Percentiles rank a stretch among this genome's conserved stretches.
phyloP scores from a whole-genome alignment of 768 basidiomycete species.

The Boletus speciosus region DNA sequence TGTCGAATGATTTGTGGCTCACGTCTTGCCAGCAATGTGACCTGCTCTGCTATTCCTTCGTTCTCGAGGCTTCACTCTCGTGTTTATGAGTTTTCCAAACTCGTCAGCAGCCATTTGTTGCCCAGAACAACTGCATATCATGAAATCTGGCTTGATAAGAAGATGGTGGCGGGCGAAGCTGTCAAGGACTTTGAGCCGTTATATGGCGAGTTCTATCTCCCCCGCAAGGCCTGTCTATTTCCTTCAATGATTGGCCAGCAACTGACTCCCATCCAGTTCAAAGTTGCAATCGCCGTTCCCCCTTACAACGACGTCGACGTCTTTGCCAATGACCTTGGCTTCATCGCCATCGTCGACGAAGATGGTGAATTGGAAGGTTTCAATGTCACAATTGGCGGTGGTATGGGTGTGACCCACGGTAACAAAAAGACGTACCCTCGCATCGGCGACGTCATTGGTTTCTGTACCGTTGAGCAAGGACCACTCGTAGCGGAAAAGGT shows the following conservation, averaged over 20 bases:
- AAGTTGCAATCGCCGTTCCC: constrained; percentile 93
- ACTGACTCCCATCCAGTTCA: constrained; percentile 60
- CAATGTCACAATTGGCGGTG: constrained; percentile 92
- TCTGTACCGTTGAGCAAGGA: constrained; percentile 87
- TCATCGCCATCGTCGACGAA: constrained; percentile 85
- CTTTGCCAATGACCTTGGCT: constrained; percentile 93
- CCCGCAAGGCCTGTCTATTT: constrained; percentile 68
- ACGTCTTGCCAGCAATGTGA: constrained; percentile 63
- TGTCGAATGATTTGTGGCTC: neutral
- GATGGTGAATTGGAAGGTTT: constrained; percentile 82
- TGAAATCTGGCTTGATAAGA: constrained; percentile 99
- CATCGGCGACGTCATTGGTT: constrained; percentile 82
- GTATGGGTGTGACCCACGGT: constrained; percentile 99
- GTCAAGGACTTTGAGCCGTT: constrained; percentile 93
- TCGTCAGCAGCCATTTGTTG: constrained; percentile 79
- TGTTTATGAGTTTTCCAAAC: constrained; percentile 81
- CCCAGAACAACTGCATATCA: constrained; percentile 94
- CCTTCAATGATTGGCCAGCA: neutral
- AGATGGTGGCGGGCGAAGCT: constrained; percentile 90
- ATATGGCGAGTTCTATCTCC: constrained; percentile 97
- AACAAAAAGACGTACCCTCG: constrained; percentile 99
- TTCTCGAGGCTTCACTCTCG: constrained; percentile 81
- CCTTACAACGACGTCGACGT: constrained; percentile 96
- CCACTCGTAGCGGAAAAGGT: constrained; percentile 86
- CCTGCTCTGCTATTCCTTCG: constrained; percentile 87